These are phyloP conservation scores for Silene coronaria DNA, from an alignment of 179 eudicot species.

Conservation along the genomic window DNA sequence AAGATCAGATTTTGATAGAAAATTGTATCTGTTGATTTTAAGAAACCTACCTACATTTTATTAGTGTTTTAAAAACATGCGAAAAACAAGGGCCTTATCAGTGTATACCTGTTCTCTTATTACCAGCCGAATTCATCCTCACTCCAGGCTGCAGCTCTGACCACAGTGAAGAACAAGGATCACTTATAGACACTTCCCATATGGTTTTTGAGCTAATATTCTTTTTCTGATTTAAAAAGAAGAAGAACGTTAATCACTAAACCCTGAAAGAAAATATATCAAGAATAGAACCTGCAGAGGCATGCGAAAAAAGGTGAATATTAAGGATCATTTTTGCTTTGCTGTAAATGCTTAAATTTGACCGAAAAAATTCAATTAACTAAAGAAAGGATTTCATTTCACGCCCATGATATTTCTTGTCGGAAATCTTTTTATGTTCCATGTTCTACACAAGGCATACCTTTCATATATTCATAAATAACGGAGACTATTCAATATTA, in stretches of 20 bases:
- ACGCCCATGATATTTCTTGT: neutral
- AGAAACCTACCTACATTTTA: neutral
- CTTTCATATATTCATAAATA: neutral
- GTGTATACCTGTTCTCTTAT: slow-evolving; percentile 27
- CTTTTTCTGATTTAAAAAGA: slow-evolving; percentile 33
- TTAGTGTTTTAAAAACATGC: neutral
- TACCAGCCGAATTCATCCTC: slow-evolving; percentile 19
- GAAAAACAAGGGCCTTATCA: neutral
- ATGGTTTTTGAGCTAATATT: slow-evolving; percentile 25
- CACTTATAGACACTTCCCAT: slow-evolving; percentile 28
- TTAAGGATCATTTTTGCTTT: neutral
- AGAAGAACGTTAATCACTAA: neutral
- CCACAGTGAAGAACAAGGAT: slow-evolving; percentile 23
- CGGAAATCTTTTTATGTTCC: neutral
- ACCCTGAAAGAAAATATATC: slow-evolving; percentile 14
- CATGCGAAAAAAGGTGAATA: slow-evolving; percentile 1
- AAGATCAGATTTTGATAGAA: slow-evolving; percentile 9
- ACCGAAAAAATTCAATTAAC: slow-evolving; percentile 1
- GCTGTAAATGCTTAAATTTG: neutral
- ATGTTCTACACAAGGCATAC: neutral
- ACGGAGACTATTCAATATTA: neutral
- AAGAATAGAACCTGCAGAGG: slow-evolving; percentile 4
- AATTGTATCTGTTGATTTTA: neutral
- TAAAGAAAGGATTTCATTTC: neutral
- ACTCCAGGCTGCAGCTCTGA: slow-evolving; percentile 26